Base-by-base conservation (phyloP, 371 early-diverging fungal genomes). In the Rhizopus stolonifer region DNA sequence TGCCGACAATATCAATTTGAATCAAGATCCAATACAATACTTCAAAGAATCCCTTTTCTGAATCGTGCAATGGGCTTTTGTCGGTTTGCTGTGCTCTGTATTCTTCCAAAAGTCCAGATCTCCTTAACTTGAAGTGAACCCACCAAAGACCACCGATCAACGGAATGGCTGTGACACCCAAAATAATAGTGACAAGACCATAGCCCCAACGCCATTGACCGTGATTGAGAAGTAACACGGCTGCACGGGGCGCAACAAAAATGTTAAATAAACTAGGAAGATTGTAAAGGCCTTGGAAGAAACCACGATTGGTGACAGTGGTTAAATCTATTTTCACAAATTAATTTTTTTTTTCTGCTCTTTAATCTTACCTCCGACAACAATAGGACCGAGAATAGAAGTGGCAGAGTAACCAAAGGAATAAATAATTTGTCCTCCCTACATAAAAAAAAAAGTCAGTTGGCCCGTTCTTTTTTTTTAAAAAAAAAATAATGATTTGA, bases 1-100 rank as follows among this genome's bases (percentile, higher is more conserved):
- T 67, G 5, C 80, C 80, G 22, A 77, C 23, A n/a, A 69, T 52
- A 56, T 80, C 80, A 24, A 74, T 66, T 55, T 77, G 74, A 22
- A 56, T 54, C 32, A 64, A 15, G 14, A 77, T 40, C 72, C 74
- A 70, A 22, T 45, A 9, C 15, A 68, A 15, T n/a, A 17, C 39
- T 25, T 59, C 25, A 1, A 49, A 36, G 19, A 55, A 2, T 17
- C 21, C 18, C 4, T 23, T 43, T n/a, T 49, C 23, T 4, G 32
- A 25, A 19, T 43, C 10, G 5, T 29, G n/a, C 2, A 15, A 9
- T 11, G 36, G 36, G n/a, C 36, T 36, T 10, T 10, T 19, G n/a
- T 32, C 13, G 2, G 32, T 23, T 55, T 56, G 56, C 21, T 55
- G 36, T 8, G 29, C 17, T 14, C 58, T 54, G 10, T 40, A 53